Percentiles rank a stretch among this genome's conserved stretches.
These are phyloP conservation scores for Orobanche coerulescens DNA, from an alignment of 257 asterid genomes.

Conservation along the genomic window DNA sequence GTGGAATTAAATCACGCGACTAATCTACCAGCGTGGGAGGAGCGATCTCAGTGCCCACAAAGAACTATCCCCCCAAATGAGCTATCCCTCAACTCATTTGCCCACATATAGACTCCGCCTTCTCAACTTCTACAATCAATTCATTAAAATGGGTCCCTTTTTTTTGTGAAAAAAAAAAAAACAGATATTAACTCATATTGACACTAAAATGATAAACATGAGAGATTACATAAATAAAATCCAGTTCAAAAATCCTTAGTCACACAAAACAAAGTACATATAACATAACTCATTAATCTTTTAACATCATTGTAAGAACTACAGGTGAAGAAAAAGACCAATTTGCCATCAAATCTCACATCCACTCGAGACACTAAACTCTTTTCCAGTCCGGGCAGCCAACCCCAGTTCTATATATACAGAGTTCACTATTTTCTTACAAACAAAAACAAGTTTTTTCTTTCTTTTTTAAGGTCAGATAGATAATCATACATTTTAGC, in stretches of 20 bases:
- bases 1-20: no score
- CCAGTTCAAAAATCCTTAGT: conserved; percentile 21
- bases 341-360: conserved; percentile 17
- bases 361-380: conserved; percentile 21
- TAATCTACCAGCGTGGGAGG: no score
- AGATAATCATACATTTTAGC: no score
- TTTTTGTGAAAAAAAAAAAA: no score
- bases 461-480: not conserved
- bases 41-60: no score
- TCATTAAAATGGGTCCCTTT: no score
- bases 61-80: no score
- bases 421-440: conserved; percentile 23
- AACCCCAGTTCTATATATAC: conserved; percentile 35
- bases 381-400: conserved; percentile 23
- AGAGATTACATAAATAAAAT: conserved; percentile 14
- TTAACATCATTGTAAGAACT: conserved; percentile 26
- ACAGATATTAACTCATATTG: no score
- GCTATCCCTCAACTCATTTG: no score
- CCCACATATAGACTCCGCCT: no score
- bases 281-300: conserved; percentile 8
- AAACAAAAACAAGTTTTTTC: conserved; percentile 16
- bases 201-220: not conserved
- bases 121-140: no score
- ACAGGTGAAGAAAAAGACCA: conserved; percentile 19
- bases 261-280: conserved; percentile 3